phyloP scores from a whole-genome alignment of 1,284 basidiomycete genomes.

The Cutaneotrichosporon sp. region DNA sequence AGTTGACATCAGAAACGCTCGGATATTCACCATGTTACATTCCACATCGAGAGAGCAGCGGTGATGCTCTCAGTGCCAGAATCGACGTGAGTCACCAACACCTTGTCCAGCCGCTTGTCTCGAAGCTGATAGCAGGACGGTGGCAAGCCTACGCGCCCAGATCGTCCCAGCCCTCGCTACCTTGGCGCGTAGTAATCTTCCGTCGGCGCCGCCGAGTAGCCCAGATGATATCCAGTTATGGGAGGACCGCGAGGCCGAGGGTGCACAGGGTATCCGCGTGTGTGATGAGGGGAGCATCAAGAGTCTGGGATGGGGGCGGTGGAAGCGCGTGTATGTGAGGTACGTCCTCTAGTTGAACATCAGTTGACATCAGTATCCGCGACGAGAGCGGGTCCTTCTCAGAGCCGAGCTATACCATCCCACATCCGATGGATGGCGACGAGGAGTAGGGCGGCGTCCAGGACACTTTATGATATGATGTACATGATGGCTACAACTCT shows the following conservation, averaged over 20 bases:
- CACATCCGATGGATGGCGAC: constrained; percentile 26
- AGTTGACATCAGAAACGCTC: constrained; percentile 10
- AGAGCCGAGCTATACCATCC: constrained; percentile 33
- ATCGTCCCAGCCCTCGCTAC: constrained; percentile 32
- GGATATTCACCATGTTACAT: constrained; percentile 39
- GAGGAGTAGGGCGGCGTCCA: constrained; percentile 8
- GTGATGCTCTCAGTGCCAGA: constrained; percentile 43
- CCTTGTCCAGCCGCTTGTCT: neutral
- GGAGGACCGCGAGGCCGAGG: constrained; percentile 38
- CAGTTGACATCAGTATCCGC: constrained; percentile 31
- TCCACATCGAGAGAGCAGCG: constrained; percentile 40
- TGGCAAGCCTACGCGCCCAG: constrained; percentile 26
- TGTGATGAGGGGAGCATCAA: constrained; percentile 24
- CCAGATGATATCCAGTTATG: constrained; percentile 38
- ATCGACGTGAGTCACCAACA: constrained; percentile 34
- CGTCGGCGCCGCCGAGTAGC: constrained; percentile 22
- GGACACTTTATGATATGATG: neutral
- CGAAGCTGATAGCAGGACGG: constrained; percentile 16
- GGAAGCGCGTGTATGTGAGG: constrained; percentile 46
- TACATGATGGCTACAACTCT: constrained; percentile 14
- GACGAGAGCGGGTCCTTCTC: constrained; percentile 34
- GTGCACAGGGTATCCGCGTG: constrained; percentile 23
- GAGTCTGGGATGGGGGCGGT: constrained; percentile 38
- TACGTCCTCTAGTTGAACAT: constrained; percentile 26
- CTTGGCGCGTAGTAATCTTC: constrained; percentile 19